These are phyloP conservation scores for Allium cepa DNA, from an alignment of 106 monocot species.

Conservation along the genomic window DNA sequence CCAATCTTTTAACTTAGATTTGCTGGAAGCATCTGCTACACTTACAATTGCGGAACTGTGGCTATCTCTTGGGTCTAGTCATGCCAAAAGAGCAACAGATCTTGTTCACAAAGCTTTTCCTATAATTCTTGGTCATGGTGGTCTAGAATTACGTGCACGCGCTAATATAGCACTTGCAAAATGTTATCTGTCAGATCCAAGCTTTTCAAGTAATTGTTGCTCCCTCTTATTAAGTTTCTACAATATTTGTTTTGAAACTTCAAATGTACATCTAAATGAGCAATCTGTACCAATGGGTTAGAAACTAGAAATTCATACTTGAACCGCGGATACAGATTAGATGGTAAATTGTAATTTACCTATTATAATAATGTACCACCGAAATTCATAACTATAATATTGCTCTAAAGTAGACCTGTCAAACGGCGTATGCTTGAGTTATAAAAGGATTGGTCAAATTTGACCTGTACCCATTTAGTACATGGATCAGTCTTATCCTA, in stretches of 20 bases:
- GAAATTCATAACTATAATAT: too few species aligned
- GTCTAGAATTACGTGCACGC: conserved; percentile 74
- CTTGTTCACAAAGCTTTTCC: conserved; percentile 58
- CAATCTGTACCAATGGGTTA: neutral
- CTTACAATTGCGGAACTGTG: conserved; percentile 80
- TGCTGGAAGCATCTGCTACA: conserved; percentile 88
- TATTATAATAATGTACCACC: too few species aligned
- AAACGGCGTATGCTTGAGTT: too few species aligned
- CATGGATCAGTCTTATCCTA: too few species aligned
- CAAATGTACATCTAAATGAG: neutral
- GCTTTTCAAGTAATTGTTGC: conserved; percentile 44
- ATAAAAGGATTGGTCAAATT: too few species aligned
- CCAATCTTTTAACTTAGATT: conserved; percentile 88
- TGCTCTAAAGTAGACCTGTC: too few species aligned
- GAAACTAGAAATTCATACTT: neutral
- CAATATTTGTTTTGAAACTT: neutral
- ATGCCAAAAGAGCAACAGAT: conserved; percentile 57
- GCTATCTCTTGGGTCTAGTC: conserved; percentile 76
- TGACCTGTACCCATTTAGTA: too few species aligned
- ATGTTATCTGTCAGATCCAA: conserved; percentile 60
- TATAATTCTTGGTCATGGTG: conserved; percentile 96
- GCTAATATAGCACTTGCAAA: conserved; percentile 73
- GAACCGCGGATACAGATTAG: too few species aligned
- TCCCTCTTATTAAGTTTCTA: neutral
- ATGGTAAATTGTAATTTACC: too few species aligned